These are phyloP conservation scores for Malus fusca DNA, from an alignment of 306 rosid genomes.

Conservation along the genomic window DNA sequence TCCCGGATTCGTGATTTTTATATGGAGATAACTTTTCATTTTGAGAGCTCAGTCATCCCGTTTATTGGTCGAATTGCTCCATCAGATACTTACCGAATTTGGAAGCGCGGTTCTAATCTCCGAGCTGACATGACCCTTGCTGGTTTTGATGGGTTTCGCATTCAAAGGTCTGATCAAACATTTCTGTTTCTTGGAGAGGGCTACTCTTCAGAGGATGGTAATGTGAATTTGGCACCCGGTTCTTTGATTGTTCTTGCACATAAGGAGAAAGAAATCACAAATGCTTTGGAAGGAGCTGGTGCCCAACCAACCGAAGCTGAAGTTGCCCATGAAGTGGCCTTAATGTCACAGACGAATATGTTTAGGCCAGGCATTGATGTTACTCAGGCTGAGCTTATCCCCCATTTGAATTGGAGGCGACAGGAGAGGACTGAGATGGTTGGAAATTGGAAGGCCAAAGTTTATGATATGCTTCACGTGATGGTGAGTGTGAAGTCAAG, in stretches of 20 bases:
- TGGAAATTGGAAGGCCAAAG: conserved; percentile 95
- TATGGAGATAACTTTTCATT: conserved; percentile 96
- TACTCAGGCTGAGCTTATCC: conserved; percentile 94
- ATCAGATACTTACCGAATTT: conserved; percentile 93
- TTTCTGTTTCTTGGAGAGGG: conserved; percentile 98
- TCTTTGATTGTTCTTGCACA: conserved; percentile 93
- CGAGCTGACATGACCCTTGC: conserved; percentile 99
- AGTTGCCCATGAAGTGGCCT: conserved; percentile 90
- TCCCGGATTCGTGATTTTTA: conserved; percentile 92
- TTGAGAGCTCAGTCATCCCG: conserved; percentile 98
- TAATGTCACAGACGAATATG: conserved; percentile 95
- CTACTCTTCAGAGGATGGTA: conserved; percentile 70
- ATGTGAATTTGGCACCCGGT: conserved; percentile 62
- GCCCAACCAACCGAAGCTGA: conserved; percentile 92
- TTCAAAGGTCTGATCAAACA: conserved; percentile 95
- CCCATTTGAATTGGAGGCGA: conserved; percentile 95
- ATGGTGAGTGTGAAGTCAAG: conserved; percentile 98
- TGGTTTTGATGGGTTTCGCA: conserved; percentile 95
- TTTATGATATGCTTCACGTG: conserved; percentile 95
- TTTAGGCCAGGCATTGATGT: conserved; percentile 98
- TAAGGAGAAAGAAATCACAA: conserved; percentile 88
- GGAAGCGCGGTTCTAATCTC: conserved; percentile 98
- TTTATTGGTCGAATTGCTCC: conserved; percentile 96
- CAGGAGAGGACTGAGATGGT: conserved; percentile 96
- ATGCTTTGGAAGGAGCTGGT: conserved; percentile 99